A percentile compares a stretch with the other conserved stretches of the same genome.
phyloP scores from a whole-genome alignment of 2,329 filamentous ascomycete genomes.

The Arthroderma sp. region DNA sequence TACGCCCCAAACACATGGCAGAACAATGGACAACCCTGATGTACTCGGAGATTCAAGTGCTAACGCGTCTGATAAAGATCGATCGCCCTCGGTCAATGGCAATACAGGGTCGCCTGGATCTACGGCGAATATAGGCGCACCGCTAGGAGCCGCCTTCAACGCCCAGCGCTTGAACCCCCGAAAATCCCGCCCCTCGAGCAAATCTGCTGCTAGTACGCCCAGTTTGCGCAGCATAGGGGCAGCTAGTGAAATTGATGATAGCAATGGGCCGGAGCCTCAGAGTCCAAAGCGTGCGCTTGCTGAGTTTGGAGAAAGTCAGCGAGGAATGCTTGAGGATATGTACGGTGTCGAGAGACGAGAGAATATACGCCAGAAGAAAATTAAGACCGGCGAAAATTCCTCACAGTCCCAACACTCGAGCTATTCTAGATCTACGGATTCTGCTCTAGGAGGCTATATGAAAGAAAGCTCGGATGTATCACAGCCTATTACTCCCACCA shows the following conservation, averaged over 20 bases:
- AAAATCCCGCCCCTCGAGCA: conserved; percentile 3
- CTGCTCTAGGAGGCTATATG: conserved; percentile 52
- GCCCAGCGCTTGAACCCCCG: conserved; percentile 12
- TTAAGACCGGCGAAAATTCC: conserved; percentile 13
- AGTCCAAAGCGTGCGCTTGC: conserved; percentile 18
- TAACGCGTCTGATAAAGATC: conserved; percentile 3
- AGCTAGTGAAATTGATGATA: too few species aligned
- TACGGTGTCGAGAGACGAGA: conserved; percentile 60
- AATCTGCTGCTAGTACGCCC: not conserved
- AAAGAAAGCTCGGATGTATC: conserved; percentile 41
- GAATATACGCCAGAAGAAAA: conserved; percentile 49
- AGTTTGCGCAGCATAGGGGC: not conserved
- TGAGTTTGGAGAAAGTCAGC: conserved; percentile 14
- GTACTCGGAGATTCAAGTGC: not conserved
- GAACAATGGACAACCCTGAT: not conserved
- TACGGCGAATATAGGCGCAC: not conserved
- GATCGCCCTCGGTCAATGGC: not conserved
- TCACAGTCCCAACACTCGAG: too few species aligned
- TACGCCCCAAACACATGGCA: not conserved
- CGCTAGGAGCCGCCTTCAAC: conserved; percentile 8
- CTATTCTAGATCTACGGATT: conserved; percentile 20
- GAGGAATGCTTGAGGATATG: conserved; percentile 54
- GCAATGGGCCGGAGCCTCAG: conserved; percentile 1
- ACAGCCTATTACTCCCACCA: conserved; percentile 23
- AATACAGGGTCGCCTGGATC: not conserved